Conservation (phyloP, 306 rosid species). For the Geum urbanum region DNA sequence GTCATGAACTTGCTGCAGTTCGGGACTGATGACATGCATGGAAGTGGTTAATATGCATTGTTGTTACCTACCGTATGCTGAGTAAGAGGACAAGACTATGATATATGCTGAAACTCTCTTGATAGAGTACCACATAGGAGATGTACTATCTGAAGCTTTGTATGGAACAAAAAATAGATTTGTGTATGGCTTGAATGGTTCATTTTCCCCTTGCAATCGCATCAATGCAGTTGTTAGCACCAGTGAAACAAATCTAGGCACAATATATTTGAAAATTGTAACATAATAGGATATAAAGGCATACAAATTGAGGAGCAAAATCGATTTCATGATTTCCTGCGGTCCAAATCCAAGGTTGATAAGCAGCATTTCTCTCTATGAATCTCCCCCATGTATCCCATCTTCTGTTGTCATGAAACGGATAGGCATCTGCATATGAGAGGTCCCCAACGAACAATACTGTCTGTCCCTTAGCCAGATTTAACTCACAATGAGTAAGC, state of each 20-base stretch:
- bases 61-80: conserved; percentile 57
- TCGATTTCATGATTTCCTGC: conserved; percentile 58
- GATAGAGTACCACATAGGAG: conserved; percentile 83
- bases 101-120: conserved; percentile 86
- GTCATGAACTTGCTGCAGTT: too few species aligned
- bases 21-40: background rate
- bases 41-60: background rate
- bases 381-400: conserved; percentile 92
- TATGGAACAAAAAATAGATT: conserved; percentile 58
- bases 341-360: conserved; percentile 80
- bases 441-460: conserved; percentile 56
- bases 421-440: conserved; percentile 66
- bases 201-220: conserved; percentile 58
- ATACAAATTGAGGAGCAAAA: conserved; percentile 36
- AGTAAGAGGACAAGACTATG: conserved; percentile 73
- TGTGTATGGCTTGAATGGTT: conserved; percentile 58
- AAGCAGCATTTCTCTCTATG: conserved; percentile 57
- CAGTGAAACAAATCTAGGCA: background rate
- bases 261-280: background rate
- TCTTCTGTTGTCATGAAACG: conserved; percentile 55
- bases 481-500: conserved; percentile 53
- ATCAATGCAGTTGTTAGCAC: background rate
- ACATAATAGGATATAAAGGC: conserved; percentile 3
- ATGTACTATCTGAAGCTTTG: conserved; percentile 52
- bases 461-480: conserved; percentile 46